Evolutionary conservation across 345 rosid species (phyloP).

Genomic region (Eucalyptus regnans): DNA sequence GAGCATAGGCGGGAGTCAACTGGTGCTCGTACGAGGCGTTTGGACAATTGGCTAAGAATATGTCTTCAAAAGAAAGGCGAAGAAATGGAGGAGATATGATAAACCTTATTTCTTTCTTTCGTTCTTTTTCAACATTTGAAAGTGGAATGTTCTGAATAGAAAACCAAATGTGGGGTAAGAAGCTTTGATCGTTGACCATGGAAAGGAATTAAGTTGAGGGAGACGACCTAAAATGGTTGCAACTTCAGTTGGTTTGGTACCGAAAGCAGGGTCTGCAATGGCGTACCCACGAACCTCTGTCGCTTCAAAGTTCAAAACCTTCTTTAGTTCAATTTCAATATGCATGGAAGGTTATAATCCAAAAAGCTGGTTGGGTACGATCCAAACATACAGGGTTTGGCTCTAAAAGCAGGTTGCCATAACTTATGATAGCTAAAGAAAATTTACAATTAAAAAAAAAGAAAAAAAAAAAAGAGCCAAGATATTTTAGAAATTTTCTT

Average conservation of each 20-base stretch:
- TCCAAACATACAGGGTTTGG: neutral
- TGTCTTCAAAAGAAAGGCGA: too few species aligned
- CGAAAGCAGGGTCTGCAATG: too few species aligned
- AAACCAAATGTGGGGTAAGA: too few species aligned
- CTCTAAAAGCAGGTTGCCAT: neutral
- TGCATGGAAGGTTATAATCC: neutral
- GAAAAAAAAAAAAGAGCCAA: neutral
- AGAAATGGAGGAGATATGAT: too few species aligned
- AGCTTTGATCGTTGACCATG: neutral
- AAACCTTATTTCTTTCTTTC: too few species aligned
- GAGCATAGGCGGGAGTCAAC: neutral
- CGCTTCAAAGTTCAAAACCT: neutral
- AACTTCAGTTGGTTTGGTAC: neutral
- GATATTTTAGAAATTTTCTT: neutral
- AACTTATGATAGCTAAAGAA: neutral
- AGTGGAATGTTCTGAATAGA: too few species aligned
- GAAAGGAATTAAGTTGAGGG: neutral
- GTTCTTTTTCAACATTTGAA: too few species aligned
- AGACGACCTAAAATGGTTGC: neutral
- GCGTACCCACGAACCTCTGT: too few species aligned
- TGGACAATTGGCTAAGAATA: neutral
- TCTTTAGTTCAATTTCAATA: neutral
- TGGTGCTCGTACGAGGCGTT: neutral
- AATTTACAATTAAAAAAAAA: too few species aligned
- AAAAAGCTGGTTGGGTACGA: neutral